phyloP scores from a whole-genome alignment of 352 stramenopile species.

The Halophytophthora polymorphica region DNA sequence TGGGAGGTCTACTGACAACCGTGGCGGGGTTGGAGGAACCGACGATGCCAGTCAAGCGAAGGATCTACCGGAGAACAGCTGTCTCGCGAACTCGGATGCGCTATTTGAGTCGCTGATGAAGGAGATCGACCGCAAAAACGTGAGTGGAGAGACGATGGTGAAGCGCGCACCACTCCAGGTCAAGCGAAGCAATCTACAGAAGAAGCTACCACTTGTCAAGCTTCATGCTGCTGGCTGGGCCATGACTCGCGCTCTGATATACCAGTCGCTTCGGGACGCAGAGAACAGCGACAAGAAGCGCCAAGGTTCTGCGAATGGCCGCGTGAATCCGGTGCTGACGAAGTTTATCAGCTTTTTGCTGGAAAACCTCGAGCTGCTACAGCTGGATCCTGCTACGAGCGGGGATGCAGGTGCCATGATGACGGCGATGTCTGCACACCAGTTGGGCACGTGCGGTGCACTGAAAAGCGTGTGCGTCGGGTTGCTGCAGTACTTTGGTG shows the following conservation, averaged over 20 bases:
- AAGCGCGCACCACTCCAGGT: constrained; percentile 37
- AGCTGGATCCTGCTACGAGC: constrained; percentile 4
- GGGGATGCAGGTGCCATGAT: background rate
- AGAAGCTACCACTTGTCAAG: constrained; percentile 71
- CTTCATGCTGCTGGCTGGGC: constrained; percentile 77
- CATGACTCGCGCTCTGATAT: constrained; percentile 75
- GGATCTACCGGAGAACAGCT: constrained; percentile 59
- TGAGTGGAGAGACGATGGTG: background rate
- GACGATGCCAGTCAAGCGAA: constrained; percentile 48
- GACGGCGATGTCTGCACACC: background rate
- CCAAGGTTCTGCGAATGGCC: constrained; percentile 6
- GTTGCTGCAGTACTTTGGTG: constrained; percentile 57
- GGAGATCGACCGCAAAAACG: constrained; percentile 69
- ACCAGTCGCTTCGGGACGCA: constrained; percentile 55
- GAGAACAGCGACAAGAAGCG: constrained; percentile 9
- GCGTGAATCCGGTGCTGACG: constrained; percentile 52
- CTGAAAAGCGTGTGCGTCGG: constrained; percentile 69
- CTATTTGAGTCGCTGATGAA: constrained; percentile 87
- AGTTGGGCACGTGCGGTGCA: constrained; percentile 30
- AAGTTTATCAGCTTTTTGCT: constrained; percentile 59
- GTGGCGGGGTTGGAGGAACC: constrained; percentile 23
- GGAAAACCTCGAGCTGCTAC: constrained; percentile 49
- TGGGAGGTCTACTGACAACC: constrained; percentile 46
- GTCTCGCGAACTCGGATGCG: constrained; percentile 56
- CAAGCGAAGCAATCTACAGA: constrained; percentile 40